Conservation (phyloP, 2,329 filamentous ascomycete species). For the Clarireedia monteithiana region DNA sequence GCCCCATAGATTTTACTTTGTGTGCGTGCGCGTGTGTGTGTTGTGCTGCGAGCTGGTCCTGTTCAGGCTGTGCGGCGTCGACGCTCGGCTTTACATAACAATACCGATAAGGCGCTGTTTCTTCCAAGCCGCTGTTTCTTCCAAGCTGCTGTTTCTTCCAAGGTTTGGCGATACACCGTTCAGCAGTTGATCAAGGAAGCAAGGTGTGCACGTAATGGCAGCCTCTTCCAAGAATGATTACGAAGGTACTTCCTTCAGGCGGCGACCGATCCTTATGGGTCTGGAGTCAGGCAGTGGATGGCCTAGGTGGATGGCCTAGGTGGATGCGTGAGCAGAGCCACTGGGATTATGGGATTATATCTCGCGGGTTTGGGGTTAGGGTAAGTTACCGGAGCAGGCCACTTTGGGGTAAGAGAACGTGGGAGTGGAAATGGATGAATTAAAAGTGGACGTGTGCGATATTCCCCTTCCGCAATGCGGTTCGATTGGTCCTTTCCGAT, state of each 20-base stretch:
- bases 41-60: not conserved
- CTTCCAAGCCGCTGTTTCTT: not conserved
- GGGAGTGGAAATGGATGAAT: not conserved
- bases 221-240: not conserved
- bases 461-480: not conserved
- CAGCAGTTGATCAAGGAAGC: not conserved
- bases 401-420: not conserved
- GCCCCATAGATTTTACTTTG: not conserved
- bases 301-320: not conserved
- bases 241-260: not conserved
- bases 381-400: not conserved
- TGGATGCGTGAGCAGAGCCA: not conserved
- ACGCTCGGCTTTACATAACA: constrained; percentile 2
- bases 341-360: not conserved
- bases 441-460: not conserved
- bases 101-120: constrained; percentile 10
- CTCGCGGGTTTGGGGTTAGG: not conserved
- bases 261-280: constrained; percentile 6
- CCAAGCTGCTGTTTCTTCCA: constrained; percentile 1
- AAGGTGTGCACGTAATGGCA: not conserved
- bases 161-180: not conserved
- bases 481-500: not conserved
- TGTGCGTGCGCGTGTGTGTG: not conserved
- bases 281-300: not conserved
- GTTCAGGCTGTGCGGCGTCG: not conserved